Evolutionary conservation across 2,329 filamentous ascomycete species (phyloP).

Genomic region (Diaporthe longicolla): DNA sequence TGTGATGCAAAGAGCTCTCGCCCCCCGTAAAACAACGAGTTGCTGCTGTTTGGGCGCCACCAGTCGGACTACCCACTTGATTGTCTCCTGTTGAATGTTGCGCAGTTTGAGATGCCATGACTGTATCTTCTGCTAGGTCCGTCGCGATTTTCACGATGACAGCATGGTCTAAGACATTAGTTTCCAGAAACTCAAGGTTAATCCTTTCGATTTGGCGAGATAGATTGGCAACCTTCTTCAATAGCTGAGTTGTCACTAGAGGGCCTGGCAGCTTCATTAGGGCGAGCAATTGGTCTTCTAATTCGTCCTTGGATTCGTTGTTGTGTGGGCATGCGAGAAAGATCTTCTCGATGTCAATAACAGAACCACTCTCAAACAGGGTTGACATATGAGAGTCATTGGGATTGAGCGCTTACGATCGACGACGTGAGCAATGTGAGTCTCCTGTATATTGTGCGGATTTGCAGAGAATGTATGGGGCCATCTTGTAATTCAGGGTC

Average conservation of each 20-base stretch:
- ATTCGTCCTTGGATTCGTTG: not conserved
- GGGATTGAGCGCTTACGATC: not conserved
- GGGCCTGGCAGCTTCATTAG: not conserved
- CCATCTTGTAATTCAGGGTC: not conserved
- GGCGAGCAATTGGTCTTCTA: not conserved
- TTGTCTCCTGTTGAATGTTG: no score
- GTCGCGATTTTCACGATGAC: not conserved
- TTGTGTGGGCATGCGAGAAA: slow-evolving; percentile 2
- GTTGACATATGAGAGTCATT: no score
- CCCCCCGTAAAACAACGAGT: rapidly evolving
- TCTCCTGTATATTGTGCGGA: not conserved
- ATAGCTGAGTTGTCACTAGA: not conserved
- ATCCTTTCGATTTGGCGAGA: not conserved
- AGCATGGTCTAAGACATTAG: not conserved
- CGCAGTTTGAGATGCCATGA: not conserved
- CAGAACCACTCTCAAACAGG: no score
- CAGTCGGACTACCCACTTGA: rapidly evolving
- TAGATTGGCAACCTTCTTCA: not conserved
- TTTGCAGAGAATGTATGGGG: not conserved
- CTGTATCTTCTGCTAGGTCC: not conserved
- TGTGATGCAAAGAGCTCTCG: no score
- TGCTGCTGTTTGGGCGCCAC: not conserved
- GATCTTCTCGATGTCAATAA: not conserved
- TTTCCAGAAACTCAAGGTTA: not conserved
- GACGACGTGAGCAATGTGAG: not conserved